Evolutionary conservation across 2,329 filamentous ascomycete genomes (phyloP).

Genomic region (Aspergillus sp.): DNA sequence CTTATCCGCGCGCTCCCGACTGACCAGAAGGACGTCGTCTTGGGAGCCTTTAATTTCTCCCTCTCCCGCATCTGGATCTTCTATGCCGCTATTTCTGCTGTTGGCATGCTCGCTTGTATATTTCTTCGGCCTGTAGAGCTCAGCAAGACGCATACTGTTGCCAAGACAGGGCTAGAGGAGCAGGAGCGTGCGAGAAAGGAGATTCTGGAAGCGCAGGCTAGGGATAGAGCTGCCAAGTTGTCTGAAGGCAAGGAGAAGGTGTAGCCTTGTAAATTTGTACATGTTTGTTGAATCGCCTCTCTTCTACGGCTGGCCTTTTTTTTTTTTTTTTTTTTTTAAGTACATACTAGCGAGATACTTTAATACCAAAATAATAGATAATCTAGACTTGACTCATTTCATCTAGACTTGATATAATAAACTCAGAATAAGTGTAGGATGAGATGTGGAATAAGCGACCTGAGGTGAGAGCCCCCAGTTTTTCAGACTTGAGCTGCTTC

Average conservation of each 20-base stretch:
- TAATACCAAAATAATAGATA: too few relatives aligned
- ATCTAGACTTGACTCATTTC: too few relatives aligned
- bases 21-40: slow-evolving; percentile 38
- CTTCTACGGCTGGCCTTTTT: neutral
- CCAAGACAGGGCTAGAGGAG: slow-evolving; percentile 46
- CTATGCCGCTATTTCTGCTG: slow-evolving; percentile 40
- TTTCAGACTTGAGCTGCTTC: too few relatives aligned
- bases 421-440: too few relatives aligned
- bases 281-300: too few relatives aligned
- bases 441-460: too few relatives aligned
- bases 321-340: neutral
- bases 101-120: slow-evolving; percentile 41
- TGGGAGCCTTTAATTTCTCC: slow-evolving; percentile 42
- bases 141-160: slow-evolving; percentile 42
- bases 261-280: neutral
- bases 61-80: slow-evolving; percentile 54
- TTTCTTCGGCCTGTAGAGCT: slow-evolving; percentile 41
- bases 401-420: too few relatives aligned
- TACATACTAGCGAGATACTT: neutral
- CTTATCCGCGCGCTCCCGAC: slow-evolving; percentile 35
- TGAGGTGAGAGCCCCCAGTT: too few relatives aligned
- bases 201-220: slow-evolving; percentile 25
- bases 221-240: slow-evolving; percentile 55
- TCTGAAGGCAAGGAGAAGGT: slow-evolving; percentile 50
- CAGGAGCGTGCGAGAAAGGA: slow-evolving; percentile 45